Evolutionary conservation across 2,329 filamentous ascomycete genomes (phyloP).

Genomic region (Trichoderma lentiforme): DNA sequence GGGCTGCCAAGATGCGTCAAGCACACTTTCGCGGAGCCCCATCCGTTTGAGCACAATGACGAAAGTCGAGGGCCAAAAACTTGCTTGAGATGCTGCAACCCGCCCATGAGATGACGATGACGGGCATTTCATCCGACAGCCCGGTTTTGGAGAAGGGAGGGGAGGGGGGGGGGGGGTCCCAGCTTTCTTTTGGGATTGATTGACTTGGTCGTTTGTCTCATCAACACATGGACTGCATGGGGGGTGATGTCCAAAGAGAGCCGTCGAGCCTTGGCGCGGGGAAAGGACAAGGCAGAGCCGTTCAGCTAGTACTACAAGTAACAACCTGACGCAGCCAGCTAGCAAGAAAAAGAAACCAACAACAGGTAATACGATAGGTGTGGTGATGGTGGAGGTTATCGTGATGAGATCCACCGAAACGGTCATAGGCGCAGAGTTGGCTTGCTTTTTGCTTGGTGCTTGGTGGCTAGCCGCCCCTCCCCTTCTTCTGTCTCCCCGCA

Average conservation of each 20-base stretch:
- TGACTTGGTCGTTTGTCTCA: not conserved
- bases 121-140: constrained; percentile 1
- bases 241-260: not conserved
- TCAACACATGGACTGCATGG: constrained; percentile 6
- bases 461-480: not conserved
- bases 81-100: not conserved
- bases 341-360: not conserved
- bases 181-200: not conserved
- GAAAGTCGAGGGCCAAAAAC: constrained; percentile 2
- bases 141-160: not conserved
- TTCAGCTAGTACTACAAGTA: not conserved
- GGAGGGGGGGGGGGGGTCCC: not conserved
- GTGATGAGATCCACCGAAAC: constrained; percentile 19
- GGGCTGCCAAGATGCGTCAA: not conserved
- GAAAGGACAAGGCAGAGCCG: constrained; percentile 8
- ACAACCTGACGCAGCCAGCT: not conserved
- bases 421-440: not conserved
- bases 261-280: constrained; percentile 17
- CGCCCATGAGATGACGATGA: constrained; percentile 14
- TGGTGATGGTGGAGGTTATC: constrained; percentile 8
- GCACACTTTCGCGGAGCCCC: not conserved
- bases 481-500: not conserved
- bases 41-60: constrained; percentile 1
- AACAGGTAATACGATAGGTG: not conserved
- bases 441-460: not conserved